These are phyloP conservation scores for Pseudonitzschia pungens DNA, from an alignment of 108 stramenopile genomes.

Conservation along the genomic window DNA sequence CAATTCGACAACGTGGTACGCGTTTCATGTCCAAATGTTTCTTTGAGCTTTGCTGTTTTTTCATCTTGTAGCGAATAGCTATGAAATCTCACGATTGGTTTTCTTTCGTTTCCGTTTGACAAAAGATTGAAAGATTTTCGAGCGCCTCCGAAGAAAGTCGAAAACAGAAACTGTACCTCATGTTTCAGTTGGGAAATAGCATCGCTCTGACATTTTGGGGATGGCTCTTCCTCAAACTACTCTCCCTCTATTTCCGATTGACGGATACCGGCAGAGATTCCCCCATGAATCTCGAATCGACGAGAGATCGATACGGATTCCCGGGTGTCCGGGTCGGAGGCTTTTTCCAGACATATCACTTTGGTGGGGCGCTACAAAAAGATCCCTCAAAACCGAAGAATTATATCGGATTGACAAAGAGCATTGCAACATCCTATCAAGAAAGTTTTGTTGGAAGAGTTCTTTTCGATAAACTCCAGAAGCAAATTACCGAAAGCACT, in stretches of 20 bases:
- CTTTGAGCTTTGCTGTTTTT: neutral
- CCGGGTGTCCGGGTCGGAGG: conserved; percentile 38
- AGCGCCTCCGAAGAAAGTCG: conserved; percentile 33
- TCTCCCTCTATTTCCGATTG: conserved; percentile 24
- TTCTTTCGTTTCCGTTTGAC: neutral
- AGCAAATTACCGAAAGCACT: conserved; percentile 8
- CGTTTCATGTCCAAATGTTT: neutral
- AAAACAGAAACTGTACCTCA: conserved; percentile 44
- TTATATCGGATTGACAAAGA: conserved; percentile 44
- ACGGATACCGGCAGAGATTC: conserved; percentile 27
- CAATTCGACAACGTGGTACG: conserved; percentile 56
- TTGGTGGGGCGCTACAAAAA: conserved; percentile 47
- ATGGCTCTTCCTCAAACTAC: conserved; percentile 31
- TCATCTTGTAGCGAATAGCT: neutral
- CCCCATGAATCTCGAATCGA: conserved; percentile 28
- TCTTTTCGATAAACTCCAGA: conserved; percentile 16
- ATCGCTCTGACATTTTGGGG: conserved; percentile 31
- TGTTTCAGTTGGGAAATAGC: conserved; percentile 51
- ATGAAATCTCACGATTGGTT: neutral
- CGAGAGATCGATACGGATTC: conserved; percentile 35
- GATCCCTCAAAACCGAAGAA: conserved; percentile 45
- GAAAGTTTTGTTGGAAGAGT: conserved; percentile 16
- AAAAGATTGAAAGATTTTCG: conserved; percentile 45
- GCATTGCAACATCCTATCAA: conserved; percentile 1
- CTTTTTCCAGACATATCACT: conserved; percentile 42